Base-by-base conservation (phyloP, 352 stramenopile genomes). In the Globisporangium megalacanthum region DNA sequence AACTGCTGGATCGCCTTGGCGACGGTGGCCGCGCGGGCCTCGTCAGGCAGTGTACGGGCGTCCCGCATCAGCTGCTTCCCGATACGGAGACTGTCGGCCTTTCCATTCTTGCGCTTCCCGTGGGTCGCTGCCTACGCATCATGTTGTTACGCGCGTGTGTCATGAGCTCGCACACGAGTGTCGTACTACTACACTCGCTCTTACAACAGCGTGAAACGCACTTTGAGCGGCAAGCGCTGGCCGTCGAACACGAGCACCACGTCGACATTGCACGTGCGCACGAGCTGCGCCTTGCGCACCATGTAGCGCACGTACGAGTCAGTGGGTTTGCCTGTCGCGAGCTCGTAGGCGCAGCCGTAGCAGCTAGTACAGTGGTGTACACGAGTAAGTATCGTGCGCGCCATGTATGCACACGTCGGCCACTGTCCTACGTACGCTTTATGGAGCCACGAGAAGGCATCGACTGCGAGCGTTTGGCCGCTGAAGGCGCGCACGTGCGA, bases 381-480 rank as follows among this genome's bases (percentile, higher is more conserved):
- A n/a, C n/a, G n/a, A n/a, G n/a, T n/a, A n/a, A n/a, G n/a, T n/a
- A n/a, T n/a, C n/a, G n/a, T n/a, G n/a, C n/a, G n/a, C n/a, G n/a
- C n/a, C n/a, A n/a, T 39, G 35, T 4, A 4, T 8, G 46, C 45
- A 31, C 41, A 55, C 3, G 25, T 49, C 9, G 11, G 19, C 22
- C 44, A 0, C 19, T 33, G 35, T 36, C 25, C 15, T 4, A 77
- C 81, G 45, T 69, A 92, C 82, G 79, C 82, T 60, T 89, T 92
- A 62, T 92, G 79, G 37, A 92, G 70, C 82, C 82, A 92, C 5
- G 82, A 89, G 54, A 90, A 74, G 8, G 79, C 82, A 44, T 92
- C 82, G 3, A 89, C 78, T 3, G 81, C 79, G 47, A 92, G 59
- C 11, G 67, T 83, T 54, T 89, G 69, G 15, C 68, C 79, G 3